Evolutionary conservation across 192 early-diverging fungal genomes (phyloP), one percentile per base, ranked within the genome.

Genomic region (Glomus cerebriforme): DNA sequence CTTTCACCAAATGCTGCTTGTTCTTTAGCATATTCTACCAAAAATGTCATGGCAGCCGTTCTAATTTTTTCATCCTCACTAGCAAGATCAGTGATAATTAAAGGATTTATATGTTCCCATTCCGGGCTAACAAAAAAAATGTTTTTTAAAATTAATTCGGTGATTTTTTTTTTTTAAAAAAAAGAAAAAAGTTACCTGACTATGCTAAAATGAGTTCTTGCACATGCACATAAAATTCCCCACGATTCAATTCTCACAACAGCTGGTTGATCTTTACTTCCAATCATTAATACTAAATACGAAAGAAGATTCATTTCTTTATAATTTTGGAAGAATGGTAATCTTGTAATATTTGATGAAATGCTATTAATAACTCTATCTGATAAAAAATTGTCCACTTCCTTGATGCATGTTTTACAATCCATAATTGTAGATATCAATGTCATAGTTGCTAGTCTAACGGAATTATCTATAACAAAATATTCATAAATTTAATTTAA

Each of bases 11-110:
- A 24, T 65, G 35, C 17, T 10, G 74, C 63, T 6, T 70, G 67
- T 8, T 81, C 73, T 39, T 84, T 86, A 8, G 83, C 79, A 79
- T 84, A 89, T 54, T 79, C 80, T 7, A 86, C 83, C 35, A 86
- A 45, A 62, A 89, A 87, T 24, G 74, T 68, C 29, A 89, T 69
- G 0, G 83, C 70, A 17, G 84, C 85, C 1, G 84, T 79, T 27
- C 86, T 75, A n/a, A 84, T 59, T 26, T 80, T 75, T 26, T 79
- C 32, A 62, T 88, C 87, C 1, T 82, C 79, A 34, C 62, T n/a
- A 7, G 59, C 39, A 26, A 79, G 62, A 17, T 43, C 79, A 1
- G 8, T 49, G 26, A 43, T 47, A 34, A 88, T 59, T 4, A 79
- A 47, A 19, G 45, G 47, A 63, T 85, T 79, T 7, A 88, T 17